Base-by-base conservation (phyloP, 2,329 filamentous ascomycete species). In the Sclerotinia nivalis region DNA sequence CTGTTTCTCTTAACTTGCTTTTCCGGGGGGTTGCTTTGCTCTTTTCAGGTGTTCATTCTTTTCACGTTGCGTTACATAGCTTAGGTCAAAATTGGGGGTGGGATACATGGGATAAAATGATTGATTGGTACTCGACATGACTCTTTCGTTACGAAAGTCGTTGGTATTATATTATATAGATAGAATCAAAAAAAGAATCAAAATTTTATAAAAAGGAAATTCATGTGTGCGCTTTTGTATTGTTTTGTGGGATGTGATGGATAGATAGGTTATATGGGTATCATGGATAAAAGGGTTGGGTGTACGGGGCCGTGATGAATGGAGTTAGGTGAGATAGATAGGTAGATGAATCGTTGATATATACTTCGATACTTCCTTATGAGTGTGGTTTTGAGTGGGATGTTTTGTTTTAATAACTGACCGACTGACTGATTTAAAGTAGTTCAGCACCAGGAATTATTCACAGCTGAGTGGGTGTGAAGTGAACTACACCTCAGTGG, bases 131-230 rank as follows among this genome's bases (percentile, higher is more conserved):
- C 31, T 28, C 18, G 31, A 64, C n/a, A n/a, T 40, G 20, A 22
- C 31, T 64, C 43, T 52, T 40, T 31, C 34, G 15, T 22, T 20
- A 6, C 1, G 28, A 37, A 62, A 62, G 22, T 40, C 60, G 22
- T 37, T 37, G 31, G 43, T 64, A 64, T 64, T 28, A 50, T 37
- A 62, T 62, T 50, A 50, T 50, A 50, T 25, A 62, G 56, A 31
- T 50, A 62, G 60, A 50, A 62, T 62, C 4, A 62, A 62, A 62
- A 62, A 62, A 62, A 62, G 43, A 34, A 37, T 62, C 13, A 62
- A 62, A 62, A 62, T 62, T 50, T 56, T 20, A 62, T 50, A 9
- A 50, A 40, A 25, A 15, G 58, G 58, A n/a, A 6, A 10, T 62
- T 25, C 22, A 7, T 40, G 22, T 37, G 6, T 58, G 22, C 12